These are phyloP conservation scores for Solanum infundibuliforme DNA, from an alignment of 257 asterid genomes.

Conservation along the genomic window DNA sequence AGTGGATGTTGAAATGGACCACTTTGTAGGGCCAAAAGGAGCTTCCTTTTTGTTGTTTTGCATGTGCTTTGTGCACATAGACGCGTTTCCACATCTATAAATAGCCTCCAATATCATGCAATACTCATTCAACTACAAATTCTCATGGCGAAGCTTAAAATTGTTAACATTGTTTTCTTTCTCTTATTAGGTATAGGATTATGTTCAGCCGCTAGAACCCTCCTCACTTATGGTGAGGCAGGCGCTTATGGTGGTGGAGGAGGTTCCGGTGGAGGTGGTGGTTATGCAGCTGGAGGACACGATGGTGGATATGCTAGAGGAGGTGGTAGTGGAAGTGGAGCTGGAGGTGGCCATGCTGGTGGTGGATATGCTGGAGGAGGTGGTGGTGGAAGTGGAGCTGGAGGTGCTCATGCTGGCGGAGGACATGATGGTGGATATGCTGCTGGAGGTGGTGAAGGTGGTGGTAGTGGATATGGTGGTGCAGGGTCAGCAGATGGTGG, in stretches of 20 bases:
- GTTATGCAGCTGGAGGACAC: not conserved
- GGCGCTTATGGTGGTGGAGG: conserved; percentile 6
- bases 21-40: conserved; percentile 2
- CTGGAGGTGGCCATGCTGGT: conserved; percentile 15
- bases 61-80: not conserved
- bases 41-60: not conserved
- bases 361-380: not conserved
- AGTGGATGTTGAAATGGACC: not conserved
- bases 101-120: conserved; percentile 7
- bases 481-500: conserved; percentile 10
- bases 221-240: conserved; percentile 16
- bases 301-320: not conserved
- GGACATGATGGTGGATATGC: conserved; percentile 9
- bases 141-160: conserved; percentile 15
- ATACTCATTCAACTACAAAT: not conserved
- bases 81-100: conserved; percentile 8
- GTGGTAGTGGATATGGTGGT: conserved; percentile 17
- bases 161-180: conserved; percentile 3
- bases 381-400: conserved; percentile 5
- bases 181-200: conserved; percentile 12
- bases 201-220: conserved; percentile 18
- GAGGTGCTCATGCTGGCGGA: conserved; percentile 17
- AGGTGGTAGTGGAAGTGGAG: conserved; percentile 5
- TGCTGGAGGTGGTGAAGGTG: conserved; percentile 17
- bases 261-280: conserved; percentile 5